Base-by-base conservation (phyloP, 352 stramenopile species). In the Thraustochytrium striatum region DNA sequence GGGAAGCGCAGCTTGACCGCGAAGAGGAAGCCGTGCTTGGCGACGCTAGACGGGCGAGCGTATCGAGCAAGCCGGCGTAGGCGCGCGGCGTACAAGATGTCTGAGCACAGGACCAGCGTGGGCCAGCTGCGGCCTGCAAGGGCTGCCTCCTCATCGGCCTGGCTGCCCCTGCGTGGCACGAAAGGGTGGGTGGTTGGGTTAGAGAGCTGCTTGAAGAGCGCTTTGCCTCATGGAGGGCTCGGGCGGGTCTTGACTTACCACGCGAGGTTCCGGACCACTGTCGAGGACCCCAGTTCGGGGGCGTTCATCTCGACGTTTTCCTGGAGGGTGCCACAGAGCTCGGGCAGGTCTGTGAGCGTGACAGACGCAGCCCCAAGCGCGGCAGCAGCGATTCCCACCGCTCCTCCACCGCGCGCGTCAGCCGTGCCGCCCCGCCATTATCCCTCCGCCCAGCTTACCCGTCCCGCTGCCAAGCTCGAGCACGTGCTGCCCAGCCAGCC, bases 391-490 rank as follows among this genome's bases (percentile, higher is more conserved):
- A 75, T 39, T 9, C 65, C 65, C 3, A 58, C 65, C 11, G 68
- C 39, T 35, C 65, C 47, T 55, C 16, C 47, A 55, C 47, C 16
- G n/a, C n/a, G n/a, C n/a, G n/a, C n/a, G n/a, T n/a, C n/a, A n/a
- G n/a, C n/a, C n/a, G n/a, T n/a, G n/a, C n/a, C n/a, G n/a, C n/a
- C n/a, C n/a, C n/a, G n/a, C n/a, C n/a, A n/a, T n/a, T n/a, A n/a
- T n/a, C n/a, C n/a, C n/a, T n/a, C n/a, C 16, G 47, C 47, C 16
- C 47, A 55, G 25, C 47, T 55, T 55, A 55, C 47, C 65, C 32
- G 65, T 75, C n/a, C 65, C 65, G 36, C 65, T 75, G 19, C 65
- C 65, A 21, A 75, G 50, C 50, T 75, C 65, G 5, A 75, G 41
- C 41, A 75, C 65, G 25, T 55, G 35, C 25, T 30, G 19, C 0